Conservation (phyloP, 352 stramenopile species). For the Globisporangium paddicum region DNA sequence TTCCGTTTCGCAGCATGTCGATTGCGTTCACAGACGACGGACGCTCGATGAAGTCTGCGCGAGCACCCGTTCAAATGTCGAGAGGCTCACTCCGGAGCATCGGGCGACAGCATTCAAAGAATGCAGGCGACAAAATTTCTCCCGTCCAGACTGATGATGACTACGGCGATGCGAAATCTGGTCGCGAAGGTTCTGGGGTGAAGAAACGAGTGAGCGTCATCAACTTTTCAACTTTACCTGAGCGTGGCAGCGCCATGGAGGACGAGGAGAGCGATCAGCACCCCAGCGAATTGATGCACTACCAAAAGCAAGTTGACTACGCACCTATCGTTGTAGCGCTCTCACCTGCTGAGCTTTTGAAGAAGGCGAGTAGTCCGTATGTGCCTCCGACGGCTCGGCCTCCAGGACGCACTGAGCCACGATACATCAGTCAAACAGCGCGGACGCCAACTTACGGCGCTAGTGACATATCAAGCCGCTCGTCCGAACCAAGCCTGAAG, state of each 20-base stretch:
- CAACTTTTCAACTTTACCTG: constrained; percentile 1
- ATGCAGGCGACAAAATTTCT: constrained; percentile 4
- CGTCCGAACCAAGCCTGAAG: not conserved
- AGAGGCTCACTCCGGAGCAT: not conserved
- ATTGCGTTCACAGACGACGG: constrained; percentile 12
- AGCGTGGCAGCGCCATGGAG: not conserved
- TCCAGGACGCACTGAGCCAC: not conserved
- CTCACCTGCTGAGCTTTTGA: constrained; percentile 43
- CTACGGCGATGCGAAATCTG: not conserved
- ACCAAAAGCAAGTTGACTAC: not conserved
- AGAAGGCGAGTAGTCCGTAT: constrained; percentile 33
- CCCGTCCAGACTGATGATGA: not conserved
- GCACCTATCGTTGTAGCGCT: constrained; percentile 31
- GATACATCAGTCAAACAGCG: not conserved
- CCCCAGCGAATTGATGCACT: not conserved
- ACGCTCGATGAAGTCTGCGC: constrained; percentile 4
- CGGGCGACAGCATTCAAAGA: not conserved
- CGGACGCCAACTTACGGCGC: not conserved
- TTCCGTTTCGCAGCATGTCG: constrained; percentile 26
- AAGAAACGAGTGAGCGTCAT: not conserved
- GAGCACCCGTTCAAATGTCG: not conserved
- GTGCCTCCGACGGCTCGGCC: not conserved
- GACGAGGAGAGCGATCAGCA: constrained; percentile 1
- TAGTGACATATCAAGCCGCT: not conserved
- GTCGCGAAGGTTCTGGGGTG: not conserved